phyloP scores from a whole-genome alignment of 2,329 filamentous ascomycete genomes.

The Venturia oleaginea region DNA sequence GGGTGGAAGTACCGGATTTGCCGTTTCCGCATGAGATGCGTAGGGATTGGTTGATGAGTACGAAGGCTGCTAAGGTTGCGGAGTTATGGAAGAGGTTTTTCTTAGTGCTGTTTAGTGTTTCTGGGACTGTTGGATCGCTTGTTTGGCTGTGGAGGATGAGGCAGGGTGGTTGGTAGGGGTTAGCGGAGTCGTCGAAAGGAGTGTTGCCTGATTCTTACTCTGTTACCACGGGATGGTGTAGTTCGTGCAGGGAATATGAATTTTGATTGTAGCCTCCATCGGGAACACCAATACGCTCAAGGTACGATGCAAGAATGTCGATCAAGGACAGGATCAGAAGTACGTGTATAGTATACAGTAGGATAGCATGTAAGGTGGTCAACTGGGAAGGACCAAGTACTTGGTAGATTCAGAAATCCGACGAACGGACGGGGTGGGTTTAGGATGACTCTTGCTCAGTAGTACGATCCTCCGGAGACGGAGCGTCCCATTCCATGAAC shows the following conservation, averaged over 20 bases:
- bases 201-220: neutral
- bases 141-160: neutral
- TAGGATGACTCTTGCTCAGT: neutral
- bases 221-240: too few species aligned
- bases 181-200: too few species aligned
- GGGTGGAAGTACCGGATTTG: conserved; percentile 16
- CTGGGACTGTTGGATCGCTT: neutral
- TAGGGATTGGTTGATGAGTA: neutral
- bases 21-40: conserved; percentile 6
- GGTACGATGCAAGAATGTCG: neutral
- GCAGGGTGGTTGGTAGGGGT: neutral
- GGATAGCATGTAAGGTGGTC: too few species aligned
- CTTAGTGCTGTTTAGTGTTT: neutral
- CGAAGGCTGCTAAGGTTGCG: neutral
- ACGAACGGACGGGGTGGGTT: too few species aligned
- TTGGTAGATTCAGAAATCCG: neutral
- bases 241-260: too few species aligned
- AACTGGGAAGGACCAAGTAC: neutral
- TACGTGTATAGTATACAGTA: too few species aligned
- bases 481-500: neutral
- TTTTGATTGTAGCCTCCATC: neutral
- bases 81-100: neutral
- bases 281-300: neutral
- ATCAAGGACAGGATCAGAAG: neutral
- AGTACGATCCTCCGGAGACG: neutral